Base-by-base conservation (phyloP, 352 stramenopile genomes). In the Phytophthora foliorum region DNA sequence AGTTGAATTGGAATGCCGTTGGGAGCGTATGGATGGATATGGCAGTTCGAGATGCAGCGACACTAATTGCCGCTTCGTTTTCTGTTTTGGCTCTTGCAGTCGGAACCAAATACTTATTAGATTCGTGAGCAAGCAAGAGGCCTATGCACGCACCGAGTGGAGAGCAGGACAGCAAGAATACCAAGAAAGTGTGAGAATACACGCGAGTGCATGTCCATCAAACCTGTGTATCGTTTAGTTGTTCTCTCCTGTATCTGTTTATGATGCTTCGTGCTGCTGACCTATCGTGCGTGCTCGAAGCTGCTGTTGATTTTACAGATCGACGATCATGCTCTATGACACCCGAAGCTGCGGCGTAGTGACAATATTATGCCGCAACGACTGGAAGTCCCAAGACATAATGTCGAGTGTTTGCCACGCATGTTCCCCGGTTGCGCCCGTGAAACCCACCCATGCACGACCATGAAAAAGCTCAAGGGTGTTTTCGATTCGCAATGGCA, bases 371-470 rank as follows among this genome's bases (percentile, higher is more conserved):
- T 52, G 54, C 2, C 89, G 77, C 9, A 93, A 75, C 22, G 78
- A 89, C 6, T 80, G 62, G 49, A 98, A 98, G 14, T 64, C 63
- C 90, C 90, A 98, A 10, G 80, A 86, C 16, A 97, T 59, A 38
- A 98, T 80, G 49, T 98, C 91, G 42, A 98, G 92, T 4, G 82
- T 82, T 77, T 98, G 94, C 80, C 86, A 98, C 25, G 89, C 86
- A 0, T 72, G 75, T 46, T 68, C 77, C 6, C 92, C 92, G 1
- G 95, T 98, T 27, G 91, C 81, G 2, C 89, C 91, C 1, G 95
- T 98, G 66, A 98, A 98, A n/a, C 95, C 95, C 0, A 98, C 90
- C 75, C 82, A 98, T 4, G 91, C 89, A 2, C 93, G 84, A 10
- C 85, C 85, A 44, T 97, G 93, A 44, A 88, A 79, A 9, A 98